Evolutionary conservation across 2,329 filamentous ascomycete genomes (phyloP).

Genomic region (Colletotrichum lupini): DNA sequence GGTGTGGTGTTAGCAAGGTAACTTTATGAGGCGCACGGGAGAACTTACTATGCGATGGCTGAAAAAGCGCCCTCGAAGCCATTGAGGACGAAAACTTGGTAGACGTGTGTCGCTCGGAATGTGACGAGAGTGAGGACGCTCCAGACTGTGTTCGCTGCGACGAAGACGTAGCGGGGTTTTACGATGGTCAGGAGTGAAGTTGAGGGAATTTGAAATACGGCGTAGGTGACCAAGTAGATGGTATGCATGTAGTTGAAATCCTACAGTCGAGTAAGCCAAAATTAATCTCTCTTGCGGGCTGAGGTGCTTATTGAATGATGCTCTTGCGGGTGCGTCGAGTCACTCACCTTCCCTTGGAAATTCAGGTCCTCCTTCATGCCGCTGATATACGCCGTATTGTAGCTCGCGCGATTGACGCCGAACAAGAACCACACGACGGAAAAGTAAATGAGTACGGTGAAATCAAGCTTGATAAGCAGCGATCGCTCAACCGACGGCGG

Average conservation of each 20-base stretch:
- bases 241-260: constrained; percentile 53
- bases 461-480: constrained; percentile 52
- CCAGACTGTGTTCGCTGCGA: constrained; percentile 55
- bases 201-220: constrained; percentile 56
- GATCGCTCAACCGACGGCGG: constrained; percentile 38
- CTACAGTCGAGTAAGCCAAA: too few relatives aligned
- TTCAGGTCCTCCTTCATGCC: constrained; percentile 51
- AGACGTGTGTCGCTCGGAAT: constrained; percentile 53
- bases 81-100: constrained; percentile 56
- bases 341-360: constrained; percentile 49
- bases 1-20: too few relatives aligned
- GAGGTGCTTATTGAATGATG: too few relatives aligned
- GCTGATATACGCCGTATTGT: constrained; percentile 54
- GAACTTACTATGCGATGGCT: constrained; percentile 52
- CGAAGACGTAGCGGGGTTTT: constrained; percentile 30
- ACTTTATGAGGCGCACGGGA: too few relatives aligned
- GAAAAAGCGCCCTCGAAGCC: constrained; percentile 57
- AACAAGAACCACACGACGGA: constrained; percentile 60
- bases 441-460: constrained; percentile 55
- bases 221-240: constrained; percentile 52
- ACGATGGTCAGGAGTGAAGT: constrained; percentile 45
- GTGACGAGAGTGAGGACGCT: constrained; percentile 56
- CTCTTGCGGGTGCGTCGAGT: too few relatives aligned
- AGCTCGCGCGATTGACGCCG: constrained; percentile 55
- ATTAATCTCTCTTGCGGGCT: too few relatives aligned